Percentiles rank a stretch among this genome's conserved stretches.
Evolutionary conservation across 2,329 filamentous ascomycete genomes (phyloP).

Genomic region (Venturia carpophila): DNA sequence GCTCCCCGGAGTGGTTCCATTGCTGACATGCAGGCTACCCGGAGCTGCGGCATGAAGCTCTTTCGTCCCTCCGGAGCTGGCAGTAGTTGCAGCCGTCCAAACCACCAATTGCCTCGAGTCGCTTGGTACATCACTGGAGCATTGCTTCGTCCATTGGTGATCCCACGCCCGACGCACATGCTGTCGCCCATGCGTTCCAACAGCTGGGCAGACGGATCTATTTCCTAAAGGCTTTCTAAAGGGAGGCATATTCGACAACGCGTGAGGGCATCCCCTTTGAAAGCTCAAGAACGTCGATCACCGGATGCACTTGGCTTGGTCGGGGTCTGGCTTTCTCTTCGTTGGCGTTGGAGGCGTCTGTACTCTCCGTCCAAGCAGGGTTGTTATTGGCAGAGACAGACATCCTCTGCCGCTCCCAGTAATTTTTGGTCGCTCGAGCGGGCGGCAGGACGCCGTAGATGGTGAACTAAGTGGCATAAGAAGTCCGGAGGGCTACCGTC

Average conservation of each 20-base stretch:
- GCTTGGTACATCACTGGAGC: neutral
- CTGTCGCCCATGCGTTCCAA: neutral
- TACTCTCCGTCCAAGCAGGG: neutral
- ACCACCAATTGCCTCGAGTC: neutral
- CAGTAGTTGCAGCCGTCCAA: neutral
- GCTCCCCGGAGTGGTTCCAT: no score
- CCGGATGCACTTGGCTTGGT: neutral
- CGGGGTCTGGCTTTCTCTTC: neutral
- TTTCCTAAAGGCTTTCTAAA: neutral
- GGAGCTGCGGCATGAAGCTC: neutral
- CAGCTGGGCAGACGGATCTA: neutral
- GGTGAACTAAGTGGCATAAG: neutral
- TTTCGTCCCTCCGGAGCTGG: no score
- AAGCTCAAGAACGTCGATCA: neutral
- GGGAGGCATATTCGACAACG: no score
- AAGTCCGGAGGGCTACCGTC: neutral
- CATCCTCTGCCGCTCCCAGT: neutral
- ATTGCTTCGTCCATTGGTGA: neutral
- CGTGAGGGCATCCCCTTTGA: neutral
- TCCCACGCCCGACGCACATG: no score
- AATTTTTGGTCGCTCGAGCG: neutral
- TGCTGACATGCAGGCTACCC: neutral
- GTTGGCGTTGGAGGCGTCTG: neutral
- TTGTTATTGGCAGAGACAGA: neutral
- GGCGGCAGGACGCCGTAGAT: neutral